Base-by-base conservation (phyloP, 306 rosid species). In the Elaeagnus macrophylla region DNA sequence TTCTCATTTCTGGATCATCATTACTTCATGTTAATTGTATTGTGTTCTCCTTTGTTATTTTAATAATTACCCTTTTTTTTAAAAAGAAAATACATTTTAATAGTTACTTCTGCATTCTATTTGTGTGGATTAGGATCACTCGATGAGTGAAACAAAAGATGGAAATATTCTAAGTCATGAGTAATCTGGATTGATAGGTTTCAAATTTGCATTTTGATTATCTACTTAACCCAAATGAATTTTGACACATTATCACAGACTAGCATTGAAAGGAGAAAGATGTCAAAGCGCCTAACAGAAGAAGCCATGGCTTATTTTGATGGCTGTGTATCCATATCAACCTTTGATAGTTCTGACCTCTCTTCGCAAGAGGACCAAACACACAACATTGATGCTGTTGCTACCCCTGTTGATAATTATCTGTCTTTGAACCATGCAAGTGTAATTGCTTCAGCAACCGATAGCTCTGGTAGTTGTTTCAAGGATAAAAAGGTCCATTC, bases 291-390 rank as follows among this genome's bases (percentile, higher is more conserved):
- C 41, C 83, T 91, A 57, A 81, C 78, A 5, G 96, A 86, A 56
- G 97, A 91, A 68, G 97, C 97, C 61, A 69, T 84, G 83, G 72
- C 94, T 46, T 91, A 91, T 72, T 91, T 91, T 69, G 97, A 91
- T 8, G 96, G 86, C 77, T 91, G 96, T 53, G 83, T 86, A 37
- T 91, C 96, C 8, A 60, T 91, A 19, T 91, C 97, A 50, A 82
- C 97, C 43, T 86, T 91, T 68, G 97, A 91, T 79, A 81, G 97
- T 68, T 91, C 96, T 5, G 97, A 91, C 76, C 82, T 86, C 67
- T 91, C 97, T 64, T 84, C 97, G 36, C 81, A 71, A 72, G 97
- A 91, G 53, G 91, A 88, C 61, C 91, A 79, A 59, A 84, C 94
- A 3, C 54, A 67, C 64, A 75, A 64, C 65, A 52, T 58, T 45